These are phyloP conservation scores for Xerocomellus intermedius DNA, from an alignment of 768 basidiomycete species.

Conservation along the genomic window DNA sequence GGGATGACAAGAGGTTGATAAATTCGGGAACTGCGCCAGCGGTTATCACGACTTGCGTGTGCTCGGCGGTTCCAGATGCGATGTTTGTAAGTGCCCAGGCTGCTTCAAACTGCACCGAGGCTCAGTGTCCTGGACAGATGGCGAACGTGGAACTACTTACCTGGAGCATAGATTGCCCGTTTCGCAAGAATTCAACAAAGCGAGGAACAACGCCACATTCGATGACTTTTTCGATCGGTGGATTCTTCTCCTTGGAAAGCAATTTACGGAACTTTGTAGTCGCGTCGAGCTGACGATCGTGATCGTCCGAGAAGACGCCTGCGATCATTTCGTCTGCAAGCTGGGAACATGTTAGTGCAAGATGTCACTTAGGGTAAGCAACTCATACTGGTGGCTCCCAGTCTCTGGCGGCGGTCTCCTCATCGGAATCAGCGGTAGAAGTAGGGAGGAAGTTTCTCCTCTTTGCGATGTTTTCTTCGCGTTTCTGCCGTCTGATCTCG, in stretches of 20 bases:
- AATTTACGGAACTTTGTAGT: conserved; percentile 99
- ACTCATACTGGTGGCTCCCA: conserved; percentile 75
- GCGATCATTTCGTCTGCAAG: conserved; percentile 90
- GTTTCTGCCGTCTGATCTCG: conserved; percentile 96
- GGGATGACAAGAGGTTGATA: conserved; percentile 93
- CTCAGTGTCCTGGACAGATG: conserved; percentile 8
- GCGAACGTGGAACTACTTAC: conserved; percentile 37
- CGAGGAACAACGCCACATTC: conserved; percentile 96
- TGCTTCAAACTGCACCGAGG: conserved; percentile 75
- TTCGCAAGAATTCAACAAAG: conserved; percentile 91
- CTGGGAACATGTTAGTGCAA: conserved; percentile 35
- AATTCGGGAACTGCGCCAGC: conserved; percentile 96
- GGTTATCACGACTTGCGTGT: conserved; percentile 96
- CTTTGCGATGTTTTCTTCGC: conserved; percentile 98
- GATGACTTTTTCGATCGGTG: conserved; percentile 97
- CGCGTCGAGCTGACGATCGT: conserved; percentile 91
- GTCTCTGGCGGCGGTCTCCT: conserved; percentile 65
- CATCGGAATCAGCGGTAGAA: conserved; percentile 82
- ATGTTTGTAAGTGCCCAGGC: conserved; percentile 99
- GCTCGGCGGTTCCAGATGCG: conserved; percentile 96
- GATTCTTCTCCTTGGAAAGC: conserved; percentile 99
- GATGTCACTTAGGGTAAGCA: conserved; percentile 11
- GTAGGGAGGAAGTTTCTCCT: conserved; percentile 88
- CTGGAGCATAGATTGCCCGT: conserved; percentile 81
- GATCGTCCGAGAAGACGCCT: conserved; percentile 89